Evolutionary conservation across 192 early-diverging fungal genomes (phyloP), one percentile per base, ranked within the genome.

Genomic region (Dissophora ornata): DNA sequence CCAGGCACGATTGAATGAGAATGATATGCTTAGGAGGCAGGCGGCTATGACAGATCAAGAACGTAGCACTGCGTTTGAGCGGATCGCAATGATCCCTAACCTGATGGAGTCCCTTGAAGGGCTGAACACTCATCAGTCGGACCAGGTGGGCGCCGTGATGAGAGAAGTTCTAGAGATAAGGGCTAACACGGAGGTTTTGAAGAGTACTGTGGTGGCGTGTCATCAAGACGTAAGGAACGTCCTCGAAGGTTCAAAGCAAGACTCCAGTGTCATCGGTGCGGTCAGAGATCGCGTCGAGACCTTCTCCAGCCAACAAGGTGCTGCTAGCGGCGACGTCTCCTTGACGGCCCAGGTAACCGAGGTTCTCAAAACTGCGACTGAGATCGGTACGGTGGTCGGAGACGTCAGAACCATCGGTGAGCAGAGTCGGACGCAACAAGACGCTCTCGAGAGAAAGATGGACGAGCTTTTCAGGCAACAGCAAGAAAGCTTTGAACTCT

Each of bases 351-450:
- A 56, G 26, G 19, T 67, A 0, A 26, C 33, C 0, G 63, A 67
- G n/a, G 51, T 22, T 0, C 36, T 55, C 19, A 47, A 24, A 25
- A 67, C 50, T 8, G 52, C 45, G 0, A 41, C 24, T 11, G 26
- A 56, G n/a, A 32, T 62, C 10, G 12, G 12, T 11, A 42, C n/a
- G 13, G 0, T 56, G 9, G 44, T 75, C 15, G 50, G 50, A 5
- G 62, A 52, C 45, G 50, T 69, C 15, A 69, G 49, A 21, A 55
- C 28, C 26, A 66, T 49, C 28, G 28, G 46, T n/a, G 34, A 60
- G 7, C 7, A 11, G 12, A 34, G 57, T 1, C 29, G 63, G 3
- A 2, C 49, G 0, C 41, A 55, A 4, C 57, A 66, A 11, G 57
- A 60, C n/a, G 56, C 22, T 5, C 55, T 52, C 2, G 28, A 24